Conservation (phyloP, 139 green algal species). For the Chlorella sp. region DNA sequence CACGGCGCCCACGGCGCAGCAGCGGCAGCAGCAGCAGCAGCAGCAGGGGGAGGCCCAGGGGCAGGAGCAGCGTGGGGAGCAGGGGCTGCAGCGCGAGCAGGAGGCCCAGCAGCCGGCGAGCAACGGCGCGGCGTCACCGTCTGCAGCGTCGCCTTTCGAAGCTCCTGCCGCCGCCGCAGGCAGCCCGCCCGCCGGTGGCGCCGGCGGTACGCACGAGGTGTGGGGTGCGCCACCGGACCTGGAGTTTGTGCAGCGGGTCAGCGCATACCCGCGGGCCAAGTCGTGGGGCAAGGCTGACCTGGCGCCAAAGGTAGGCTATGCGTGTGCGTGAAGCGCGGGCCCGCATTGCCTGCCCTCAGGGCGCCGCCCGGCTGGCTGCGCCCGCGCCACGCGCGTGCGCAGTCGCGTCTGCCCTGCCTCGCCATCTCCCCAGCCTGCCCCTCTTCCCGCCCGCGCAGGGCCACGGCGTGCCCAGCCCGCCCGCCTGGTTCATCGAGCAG, state of each 20-base stretch:
- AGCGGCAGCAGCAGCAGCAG: too few species aligned
- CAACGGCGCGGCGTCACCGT: too few species aligned
- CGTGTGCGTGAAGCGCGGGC: not conserved
- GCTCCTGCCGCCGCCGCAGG: too few species aligned
- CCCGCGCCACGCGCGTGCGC: not conserved
- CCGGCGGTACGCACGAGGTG: too few species aligned
- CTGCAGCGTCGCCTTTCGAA: too few species aligned
- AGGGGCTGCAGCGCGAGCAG: not conserved
- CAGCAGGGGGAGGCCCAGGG: too few species aligned
- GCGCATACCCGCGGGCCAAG: constrained; percentile 23
- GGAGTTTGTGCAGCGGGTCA: constrained; percentile 30
- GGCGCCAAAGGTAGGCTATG: constrained; percentile 30
- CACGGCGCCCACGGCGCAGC: too few species aligned
- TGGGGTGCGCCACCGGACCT: too few species aligned
- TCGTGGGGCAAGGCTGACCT: constrained; percentile 44
- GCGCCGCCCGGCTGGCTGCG: not conserved
- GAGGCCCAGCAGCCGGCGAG: too few species aligned
- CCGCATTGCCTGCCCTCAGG: not conserved
- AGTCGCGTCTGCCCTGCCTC: not conserved
- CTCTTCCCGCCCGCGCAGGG: constrained; percentile 19
- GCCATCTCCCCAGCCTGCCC: not conserved
- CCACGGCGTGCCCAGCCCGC: constrained; percentile 46
- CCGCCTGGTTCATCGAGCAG: constrained; percentile 68
- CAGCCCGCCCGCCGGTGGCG: too few species aligned
- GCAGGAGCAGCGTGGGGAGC: too few species aligned